phyloP scores from a whole-genome alignment of 257 asterid species.

The Solanum medicagineum region DNA sequence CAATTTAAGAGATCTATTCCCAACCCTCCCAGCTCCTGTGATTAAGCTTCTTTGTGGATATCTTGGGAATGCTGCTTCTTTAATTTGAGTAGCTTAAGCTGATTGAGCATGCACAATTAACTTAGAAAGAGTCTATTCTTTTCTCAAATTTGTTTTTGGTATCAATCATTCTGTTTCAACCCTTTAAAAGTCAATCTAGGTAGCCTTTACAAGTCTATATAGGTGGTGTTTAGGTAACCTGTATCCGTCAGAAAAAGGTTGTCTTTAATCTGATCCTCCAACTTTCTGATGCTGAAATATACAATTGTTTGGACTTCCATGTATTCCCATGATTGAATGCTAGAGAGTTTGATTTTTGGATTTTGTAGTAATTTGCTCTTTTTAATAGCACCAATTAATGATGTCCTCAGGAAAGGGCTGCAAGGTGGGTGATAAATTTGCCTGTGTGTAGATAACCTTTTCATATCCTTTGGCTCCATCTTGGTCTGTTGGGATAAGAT shows the following conservation, averaged over 20 bases:
- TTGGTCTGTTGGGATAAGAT: background rate
- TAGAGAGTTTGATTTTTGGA: background rate
- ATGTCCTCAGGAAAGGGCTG: background rate
- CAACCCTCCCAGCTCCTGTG: background rate
- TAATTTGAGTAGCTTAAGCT: background rate
- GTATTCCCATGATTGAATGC: background rate
- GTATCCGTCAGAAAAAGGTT: background rate
- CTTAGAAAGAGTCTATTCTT: background rate
- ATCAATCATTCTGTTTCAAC: background rate
- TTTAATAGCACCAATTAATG: background rate
- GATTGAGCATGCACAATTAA: background rate
- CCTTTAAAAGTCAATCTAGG: background rate
- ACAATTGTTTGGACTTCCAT: background rate
- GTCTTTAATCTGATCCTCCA: background rate
- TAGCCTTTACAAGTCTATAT: background rate
- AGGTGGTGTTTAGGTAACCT: background rate
- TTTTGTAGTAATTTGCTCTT: background rate
- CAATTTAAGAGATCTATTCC: background rate
- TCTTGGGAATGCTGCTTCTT: background rate
- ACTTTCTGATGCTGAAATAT: background rate
- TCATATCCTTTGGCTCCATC: background rate
- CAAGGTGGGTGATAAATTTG: background rate
- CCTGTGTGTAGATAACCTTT: background rate
- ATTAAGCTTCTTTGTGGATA: background rate
- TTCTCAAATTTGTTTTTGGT: background rate